Evolutionary conservation across 352 stramenopile species (phyloP).

Genomic region (Aphanomyces cochlioides): DNA sequence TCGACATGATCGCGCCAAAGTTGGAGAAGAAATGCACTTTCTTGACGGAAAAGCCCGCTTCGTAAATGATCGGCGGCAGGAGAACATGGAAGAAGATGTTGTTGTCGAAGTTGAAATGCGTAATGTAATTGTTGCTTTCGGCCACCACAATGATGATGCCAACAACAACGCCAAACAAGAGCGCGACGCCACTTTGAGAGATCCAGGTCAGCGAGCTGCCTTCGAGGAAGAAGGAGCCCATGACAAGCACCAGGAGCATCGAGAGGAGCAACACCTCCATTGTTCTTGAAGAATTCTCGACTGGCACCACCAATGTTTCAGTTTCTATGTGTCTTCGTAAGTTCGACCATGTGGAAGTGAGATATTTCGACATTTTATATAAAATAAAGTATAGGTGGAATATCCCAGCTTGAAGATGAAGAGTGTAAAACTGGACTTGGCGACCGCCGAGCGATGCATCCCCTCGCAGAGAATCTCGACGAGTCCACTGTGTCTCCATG

Average conservation of each 20-base stretch:
- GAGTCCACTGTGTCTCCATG: too few relatives aligned
- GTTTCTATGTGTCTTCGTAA: too few relatives aligned
- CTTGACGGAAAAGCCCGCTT: constrained; percentile 84
- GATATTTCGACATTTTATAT: too few relatives aligned
- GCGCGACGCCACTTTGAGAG: constrained; percentile 80
- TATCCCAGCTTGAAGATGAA: too few relatives aligned
- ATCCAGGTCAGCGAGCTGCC: constrained; percentile 81
- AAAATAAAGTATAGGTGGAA: too few relatives aligned
- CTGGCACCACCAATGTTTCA: too few relatives aligned
- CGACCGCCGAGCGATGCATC: too few relatives aligned
- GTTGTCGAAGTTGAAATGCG: constrained; percentile 81
- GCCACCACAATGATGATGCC: constrained; percentile 66
- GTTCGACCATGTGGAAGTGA: too few relatives aligned
- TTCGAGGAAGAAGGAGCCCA: constrained; percentile 84
- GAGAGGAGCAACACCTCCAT: constrained; percentile 84
- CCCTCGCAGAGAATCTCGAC: too few relatives aligned
- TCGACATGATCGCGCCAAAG: constrained; percentile 84
- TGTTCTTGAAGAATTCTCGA: neutral
- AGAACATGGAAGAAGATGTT: constrained; percentile 85
- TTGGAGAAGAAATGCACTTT: constrained; percentile 80
- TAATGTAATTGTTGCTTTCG: constrained; percentile 37
- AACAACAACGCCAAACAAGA: constrained; percentile 72
- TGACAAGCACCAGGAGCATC: constrained; percentile 85
- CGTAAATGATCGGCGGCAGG: constrained; percentile 84
- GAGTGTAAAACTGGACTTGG: too few relatives aligned